Percentiles rank a stretch among this genome's conserved stretches.
These are phyloP conservation scores for Ambrosia trifida DNA, from an alignment of 129 eudicot species.

Conservation along the genomic window DNA sequence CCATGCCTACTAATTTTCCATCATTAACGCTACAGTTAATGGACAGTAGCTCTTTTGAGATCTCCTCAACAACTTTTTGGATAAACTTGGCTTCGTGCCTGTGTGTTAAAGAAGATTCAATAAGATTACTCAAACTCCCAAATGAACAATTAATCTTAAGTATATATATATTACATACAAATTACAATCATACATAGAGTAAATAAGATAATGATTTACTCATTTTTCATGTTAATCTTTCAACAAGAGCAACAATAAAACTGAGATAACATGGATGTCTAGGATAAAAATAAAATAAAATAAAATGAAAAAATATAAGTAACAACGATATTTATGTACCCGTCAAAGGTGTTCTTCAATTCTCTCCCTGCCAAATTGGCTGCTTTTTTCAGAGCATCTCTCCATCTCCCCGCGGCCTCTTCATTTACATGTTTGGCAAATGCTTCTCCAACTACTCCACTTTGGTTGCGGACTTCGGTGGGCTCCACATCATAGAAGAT, in stretches of 20 bases:
- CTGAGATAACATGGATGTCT: no score
- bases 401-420: not conserved
- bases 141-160: not conserved
- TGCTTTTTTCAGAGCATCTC: not conserved
- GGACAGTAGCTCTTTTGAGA: no score
- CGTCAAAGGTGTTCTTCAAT: not conserved
- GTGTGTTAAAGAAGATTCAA: not conserved
- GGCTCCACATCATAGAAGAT: constrained; percentile 22
- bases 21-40: no score
- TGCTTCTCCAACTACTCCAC: not conserved
- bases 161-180: no score
- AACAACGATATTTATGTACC: not conserved
- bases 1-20: no score
- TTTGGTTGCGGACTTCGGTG: not conserved
- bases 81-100: constrained; percentile 11
- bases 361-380: not conserved
- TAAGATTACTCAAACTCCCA: not conserved
- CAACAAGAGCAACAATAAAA: no score
- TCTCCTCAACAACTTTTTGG: no score
- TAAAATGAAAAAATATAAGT: no score
- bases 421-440: not conserved
- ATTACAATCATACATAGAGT: not conserved
- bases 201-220: not conserved
- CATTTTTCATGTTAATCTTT: no score
- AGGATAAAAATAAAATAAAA: no score